phyloP scores from a whole-genome alignment of 768 basidiomycete species.

The Russula compacta region DNA sequence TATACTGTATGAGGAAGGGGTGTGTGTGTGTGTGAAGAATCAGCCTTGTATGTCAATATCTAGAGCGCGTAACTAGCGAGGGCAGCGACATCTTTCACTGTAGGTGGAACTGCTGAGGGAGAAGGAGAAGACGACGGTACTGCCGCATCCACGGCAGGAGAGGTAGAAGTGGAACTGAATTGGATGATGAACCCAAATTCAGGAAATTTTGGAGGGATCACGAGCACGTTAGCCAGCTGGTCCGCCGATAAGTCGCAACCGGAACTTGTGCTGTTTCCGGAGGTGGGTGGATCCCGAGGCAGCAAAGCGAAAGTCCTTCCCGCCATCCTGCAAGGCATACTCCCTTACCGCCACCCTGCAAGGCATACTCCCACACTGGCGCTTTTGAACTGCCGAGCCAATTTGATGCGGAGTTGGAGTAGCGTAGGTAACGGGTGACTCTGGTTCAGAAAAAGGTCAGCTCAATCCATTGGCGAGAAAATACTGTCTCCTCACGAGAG shows the following conservation, averaged over 20 bases:
- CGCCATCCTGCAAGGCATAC: neutral
- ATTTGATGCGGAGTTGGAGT: neutral
- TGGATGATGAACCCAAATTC: accelerated
- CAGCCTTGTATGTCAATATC: no score
- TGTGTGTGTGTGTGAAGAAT: neutral
- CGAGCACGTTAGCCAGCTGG: neutral
- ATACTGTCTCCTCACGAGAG: neutral
- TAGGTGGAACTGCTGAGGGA: no score
- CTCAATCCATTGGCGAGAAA: neutral
- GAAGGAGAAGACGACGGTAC: no score
- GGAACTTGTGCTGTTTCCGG: no score
- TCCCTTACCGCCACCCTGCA: neutral
- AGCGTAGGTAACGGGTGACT: neutral
- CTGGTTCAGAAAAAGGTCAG: neutral
- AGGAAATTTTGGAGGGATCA: neutral
- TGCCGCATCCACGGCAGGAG: neutral
- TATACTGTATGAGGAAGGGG: no score
- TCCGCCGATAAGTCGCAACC: no score
- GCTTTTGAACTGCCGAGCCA: neutral
- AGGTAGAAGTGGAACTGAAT: neutral
- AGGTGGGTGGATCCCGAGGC: neutral
- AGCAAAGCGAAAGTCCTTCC: neutral
- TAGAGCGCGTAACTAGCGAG: neutral
- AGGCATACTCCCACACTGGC: neutral
- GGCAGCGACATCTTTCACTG: no score